phyloP scores from a whole-genome alignment of 2,329 filamentous ascomycete genomes.

The Monilinia aucupariae region DNA sequence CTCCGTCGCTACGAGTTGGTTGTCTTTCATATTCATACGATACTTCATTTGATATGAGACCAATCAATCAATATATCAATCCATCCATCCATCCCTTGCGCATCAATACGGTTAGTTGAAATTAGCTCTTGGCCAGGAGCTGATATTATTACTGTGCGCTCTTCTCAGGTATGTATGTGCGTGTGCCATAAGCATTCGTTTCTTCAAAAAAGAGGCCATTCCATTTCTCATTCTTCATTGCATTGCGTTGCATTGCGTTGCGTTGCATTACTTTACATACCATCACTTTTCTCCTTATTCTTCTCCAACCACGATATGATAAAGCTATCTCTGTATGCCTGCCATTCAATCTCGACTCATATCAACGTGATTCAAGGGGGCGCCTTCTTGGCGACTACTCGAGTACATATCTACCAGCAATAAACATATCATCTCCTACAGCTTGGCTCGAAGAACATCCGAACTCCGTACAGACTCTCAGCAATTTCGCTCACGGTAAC shows the following conservation, averaged over 20 bases:
- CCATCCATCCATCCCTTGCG: background rate
- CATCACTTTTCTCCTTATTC: background rate
- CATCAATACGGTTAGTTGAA: background rate
- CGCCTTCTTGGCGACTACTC: background rate
- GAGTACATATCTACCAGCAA: background rate
- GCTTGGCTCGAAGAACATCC: background rate
- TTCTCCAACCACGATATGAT: background rate
- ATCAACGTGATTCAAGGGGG: background rate
- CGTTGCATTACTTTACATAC: too few species aligned
- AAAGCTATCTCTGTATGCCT: background rate
- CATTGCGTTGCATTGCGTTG: too few species aligned
- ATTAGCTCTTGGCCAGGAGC: background rate
- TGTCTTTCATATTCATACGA: too few species aligned
- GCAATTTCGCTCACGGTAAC: too few species aligned
- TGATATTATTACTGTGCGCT: background rate
- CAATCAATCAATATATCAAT: too few species aligned
- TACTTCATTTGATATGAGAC: too few species aligned
- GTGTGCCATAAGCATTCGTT: background rate
- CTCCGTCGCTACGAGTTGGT: too few species aligned
- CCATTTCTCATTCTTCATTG: slow-evolving; percentile 5
- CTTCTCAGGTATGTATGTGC: slow-evolving; percentile 3
- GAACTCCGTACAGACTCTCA: background rate
- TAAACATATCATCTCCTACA: slow-evolving; percentile 7
- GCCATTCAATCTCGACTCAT: background rate
- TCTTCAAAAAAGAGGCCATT: slow-evolving; percentile 1